Evolutionary conservation across 2,329 filamentous ascomycete species (phyloP), one percentile per base, ranked within the genome.

Genomic region (Dactylonectria macrodidyma): DNA sequence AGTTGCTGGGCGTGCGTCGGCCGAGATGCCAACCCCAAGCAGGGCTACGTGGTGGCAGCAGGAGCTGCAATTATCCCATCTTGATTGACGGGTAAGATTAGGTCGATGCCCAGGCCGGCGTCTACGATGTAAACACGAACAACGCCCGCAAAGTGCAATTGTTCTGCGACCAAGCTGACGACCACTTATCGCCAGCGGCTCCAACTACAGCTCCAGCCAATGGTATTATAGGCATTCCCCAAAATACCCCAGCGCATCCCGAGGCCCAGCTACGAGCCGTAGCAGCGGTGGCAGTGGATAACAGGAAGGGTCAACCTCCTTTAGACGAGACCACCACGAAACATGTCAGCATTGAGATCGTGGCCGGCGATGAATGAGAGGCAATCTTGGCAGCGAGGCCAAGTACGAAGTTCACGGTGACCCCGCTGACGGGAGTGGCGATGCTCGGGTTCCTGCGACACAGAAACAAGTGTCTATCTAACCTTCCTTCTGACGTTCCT

Each of bases 131-230:
- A 66, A 52, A 24, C 46, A 36, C 19, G 24, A 62, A 58, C 44
- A 26, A 30, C 63, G 57, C 57, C 58, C 63, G 46, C 51, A 66
- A 34, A 24, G 26, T 36, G 52, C 26, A 57, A 66, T 57, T 30
- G 52, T 51, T 36, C 64, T 62, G 64, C 64, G 64, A 50, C 64
- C 64, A 16, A 19, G n/a, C 48, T 30, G 46, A 58, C 46, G 64
- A 50, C 64, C 59, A 36, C 41, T 33, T 66, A 19, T 44, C 57
- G 30, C 26, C 59, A 58, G 51, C 50, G 51, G 59, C 10, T 48
- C 59, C 30, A 44, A 12, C 36, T 33, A 34, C 50, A 52, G 59
- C 11, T 50, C 51, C 33, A 46, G 41, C 16, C n/a, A 47, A 48
- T 51, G 44, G 24, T 44, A 34, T 30, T 30, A 34, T 16, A 3